phyloP scores from a whole-genome alignment of 306 rosid species.

The Biancaea sappan region DNA sequence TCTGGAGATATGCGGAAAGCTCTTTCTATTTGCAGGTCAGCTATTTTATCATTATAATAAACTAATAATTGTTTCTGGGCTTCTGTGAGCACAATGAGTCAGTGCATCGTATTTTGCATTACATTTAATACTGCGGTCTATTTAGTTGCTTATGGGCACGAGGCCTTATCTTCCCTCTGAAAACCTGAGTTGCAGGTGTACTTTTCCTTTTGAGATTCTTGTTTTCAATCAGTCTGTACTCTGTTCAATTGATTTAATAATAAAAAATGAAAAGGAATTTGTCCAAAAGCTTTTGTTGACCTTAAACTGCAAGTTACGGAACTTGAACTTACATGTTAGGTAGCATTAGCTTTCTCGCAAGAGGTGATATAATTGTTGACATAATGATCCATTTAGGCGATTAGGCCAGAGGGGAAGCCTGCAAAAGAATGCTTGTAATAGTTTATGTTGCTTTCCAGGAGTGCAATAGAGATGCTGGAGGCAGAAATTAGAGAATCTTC shows the following conservation, averaged over 20 bases:
- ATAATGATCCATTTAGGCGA: neutral
- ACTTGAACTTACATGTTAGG: neutral
- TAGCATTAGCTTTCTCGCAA: neutral
- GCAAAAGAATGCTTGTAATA: neutral
- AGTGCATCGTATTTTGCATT: neutral
- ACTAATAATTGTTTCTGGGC: neutral
- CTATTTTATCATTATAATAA: constrained; percentile 17
- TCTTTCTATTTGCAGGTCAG: constrained; percentile 82
- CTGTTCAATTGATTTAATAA: neutral
- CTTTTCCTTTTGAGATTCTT: neutral
- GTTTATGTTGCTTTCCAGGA: constrained; percentile 50
- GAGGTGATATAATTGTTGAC: neutral
- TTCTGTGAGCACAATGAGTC: neutral
- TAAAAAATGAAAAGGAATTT: neutral
- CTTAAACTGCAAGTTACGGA: neutral
- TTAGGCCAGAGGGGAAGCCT: constrained; percentile 10
- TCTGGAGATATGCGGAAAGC: constrained; percentile 98
- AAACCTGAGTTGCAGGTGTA: neutral
- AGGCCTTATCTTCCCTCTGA: neutral
- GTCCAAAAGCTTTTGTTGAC: neutral
- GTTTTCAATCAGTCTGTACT: neutral
- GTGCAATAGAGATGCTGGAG: constrained; percentile 83
- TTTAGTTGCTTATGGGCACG: neutral
- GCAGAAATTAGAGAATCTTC: constrained; percentile 63
- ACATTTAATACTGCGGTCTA: neutral